Evolutionary conservation across 257 asterid species (phyloP), one percentile per base, ranked within the genome.

Genomic region (Leptodermis oblonga): DNA sequence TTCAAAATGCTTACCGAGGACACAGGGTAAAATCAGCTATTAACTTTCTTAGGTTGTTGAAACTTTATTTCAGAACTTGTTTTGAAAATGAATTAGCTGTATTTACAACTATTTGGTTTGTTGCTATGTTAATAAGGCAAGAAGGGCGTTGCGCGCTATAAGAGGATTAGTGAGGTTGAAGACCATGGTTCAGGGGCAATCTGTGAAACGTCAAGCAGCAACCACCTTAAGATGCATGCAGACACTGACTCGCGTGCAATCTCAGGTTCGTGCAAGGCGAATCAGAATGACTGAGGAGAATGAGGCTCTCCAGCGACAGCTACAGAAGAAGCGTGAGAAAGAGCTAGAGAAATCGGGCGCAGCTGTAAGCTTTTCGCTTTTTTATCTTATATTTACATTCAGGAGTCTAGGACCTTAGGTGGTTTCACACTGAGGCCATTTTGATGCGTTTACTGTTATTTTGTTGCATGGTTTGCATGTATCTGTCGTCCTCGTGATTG

Each of bases 1-100:
- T 92, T 74, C 97, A 92, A 75, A 73, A 92, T 20, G 83, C 80
- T 78, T 92, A 86, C 42, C 87, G 96, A 36, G 96, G 96, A 56
- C 84, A 83, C 85, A 56, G 83, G 96, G 99, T 93, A 80, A 15
- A 80, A 64, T 59, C 62, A 49, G 9, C 36, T 7, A 62, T 53
- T 0, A 52, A 4, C 34, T 63, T 42, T 39, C 4, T 5, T 28
- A 37, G 65, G 36, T 28, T 20, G 25, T 22, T 2, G 26, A 45
- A 30, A 39, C 36, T 41, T 49, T 20, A 14, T 36, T n/a, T n/a
- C n/a, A n/a, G n/a, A n/a, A 22, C 64, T 56, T 58, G 1, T 45
- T 18, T 59, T 70, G 28, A 7, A 34, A 0, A 34, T 22, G 45
- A 22, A 1, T 33, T n/a, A 22, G 17, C 18, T 67, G 61, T 34